Base-by-base conservation (phyloP, 768 basidiomycete species). In the Mycena leptocephala region DNA sequence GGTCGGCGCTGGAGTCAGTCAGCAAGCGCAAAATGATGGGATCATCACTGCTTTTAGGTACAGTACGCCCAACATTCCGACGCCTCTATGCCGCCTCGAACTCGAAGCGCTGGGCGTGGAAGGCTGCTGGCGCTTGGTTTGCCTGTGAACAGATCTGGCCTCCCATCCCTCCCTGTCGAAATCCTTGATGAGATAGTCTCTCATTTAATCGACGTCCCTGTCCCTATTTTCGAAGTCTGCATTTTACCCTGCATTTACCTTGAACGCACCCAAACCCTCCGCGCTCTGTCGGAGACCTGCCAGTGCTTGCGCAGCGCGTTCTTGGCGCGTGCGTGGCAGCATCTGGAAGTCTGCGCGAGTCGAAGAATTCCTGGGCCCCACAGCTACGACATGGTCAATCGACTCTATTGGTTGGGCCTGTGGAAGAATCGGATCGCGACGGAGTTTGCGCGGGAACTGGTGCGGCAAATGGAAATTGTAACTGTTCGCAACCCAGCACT, bases 171-270 rank as follows among this genome's bases (percentile, higher is more conserved):
- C 18, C 80, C 81, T 3, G 70, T 79, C 33, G 84, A 84, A 46
- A 61, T 83, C 7, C 76, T 82, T 16, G 71, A 82, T 4, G 80
- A 83, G 46, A 83, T 83, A 30, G 28, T 78, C 7, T 79, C 79
- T 22, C 41, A 82, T 53, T 26, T 81, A 37, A 75, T 80, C 13
- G 56, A 62, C 6, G 53, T 79, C 33, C 77, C 79, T 3, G 39
- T 81, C 2, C 81, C 83, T 28, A 51, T 53, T 16, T 26, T 22
- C 11, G 39, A 6, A 6, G n/a, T 41, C 20, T 7, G 18, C 72
- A 33, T 53, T 18, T 10, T 32, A 13, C 30, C 43, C 8, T 20
- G 26, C 24, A 5, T 16, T 5, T 80, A 75, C 46, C 70, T 76
- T 20, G 77, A 75, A 18, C 73, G 74, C 28, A 28, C 22, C 18